Percentiles rank a stretch among this genome's conserved stretches.
phyloP scores from a whole-genome alignment of 768 basidiomycete species.

The Strobilomyces dryophilus region DNA sequence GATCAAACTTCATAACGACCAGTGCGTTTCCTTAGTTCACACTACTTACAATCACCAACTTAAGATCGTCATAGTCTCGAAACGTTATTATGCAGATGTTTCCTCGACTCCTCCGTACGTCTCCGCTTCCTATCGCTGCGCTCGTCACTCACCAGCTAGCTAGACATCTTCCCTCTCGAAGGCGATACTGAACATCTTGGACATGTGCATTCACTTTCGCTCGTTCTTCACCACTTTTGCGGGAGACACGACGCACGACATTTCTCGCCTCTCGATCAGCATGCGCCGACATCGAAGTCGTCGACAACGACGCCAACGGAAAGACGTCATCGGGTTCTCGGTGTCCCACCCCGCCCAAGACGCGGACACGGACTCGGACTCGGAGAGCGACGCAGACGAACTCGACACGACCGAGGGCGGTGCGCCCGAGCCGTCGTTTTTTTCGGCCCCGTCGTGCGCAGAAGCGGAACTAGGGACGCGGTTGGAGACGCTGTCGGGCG shows the following conservation, averaged over 20 bases:
- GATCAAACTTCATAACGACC: conserved; percentile 61
- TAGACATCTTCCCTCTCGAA: conserved; percentile 64
- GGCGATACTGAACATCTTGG: conserved; percentile 64
- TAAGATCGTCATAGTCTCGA: conserved; percentile 43
- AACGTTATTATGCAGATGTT: conserved; percentile 56
- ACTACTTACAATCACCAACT: background rate
- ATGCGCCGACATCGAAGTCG: conserved; percentile 61
- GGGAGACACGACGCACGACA: conserved; percentile 59
- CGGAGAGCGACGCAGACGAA: background rate
- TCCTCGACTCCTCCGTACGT: conserved; percentile 59
- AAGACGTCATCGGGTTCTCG: conserved; percentile 61
- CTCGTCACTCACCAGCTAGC: background rate
- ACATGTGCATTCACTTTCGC: conserved; percentile 70
- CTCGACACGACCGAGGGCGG: background rate
- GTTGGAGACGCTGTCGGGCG: conserved; percentile 61
- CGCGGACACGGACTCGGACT: conserved; percentile 21
- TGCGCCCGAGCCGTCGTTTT: conserved; percentile 37
- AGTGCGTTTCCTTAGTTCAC: conserved; percentile 43
- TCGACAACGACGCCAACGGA: conserved; percentile 49
- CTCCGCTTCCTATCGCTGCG: background rate
- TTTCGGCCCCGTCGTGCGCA: conserved; percentile 37
- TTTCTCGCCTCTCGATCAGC: conserved; percentile 44
- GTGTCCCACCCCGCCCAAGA: conserved; percentile 37
- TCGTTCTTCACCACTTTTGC: conserved; percentile 57
- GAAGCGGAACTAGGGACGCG: conserved; percentile 47